Evolutionary conservation across 495 filamentous ascomycete species (phyloP).

Genomic region (Oidiodendron maius): DNA sequence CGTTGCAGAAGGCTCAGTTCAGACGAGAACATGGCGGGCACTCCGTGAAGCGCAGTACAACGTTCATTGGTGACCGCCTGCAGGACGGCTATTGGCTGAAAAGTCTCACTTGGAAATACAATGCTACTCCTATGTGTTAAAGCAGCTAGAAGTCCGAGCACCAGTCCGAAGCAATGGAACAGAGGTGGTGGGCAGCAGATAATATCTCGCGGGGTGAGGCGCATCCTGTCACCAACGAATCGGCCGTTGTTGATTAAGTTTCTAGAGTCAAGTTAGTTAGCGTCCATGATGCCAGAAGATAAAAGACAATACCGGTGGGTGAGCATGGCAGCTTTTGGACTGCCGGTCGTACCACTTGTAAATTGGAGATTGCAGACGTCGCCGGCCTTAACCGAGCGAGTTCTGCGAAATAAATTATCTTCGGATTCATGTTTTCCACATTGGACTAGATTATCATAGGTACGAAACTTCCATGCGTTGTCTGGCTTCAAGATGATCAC

Average conservation of each 20-base stretch:
- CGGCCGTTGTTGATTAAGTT: slow-evolving; percentile 66
- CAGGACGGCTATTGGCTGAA: slow-evolving; percentile 53
- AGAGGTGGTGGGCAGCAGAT: slow-evolving; percentile 67
- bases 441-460: not conserved
- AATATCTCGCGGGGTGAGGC: slow-evolving; percentile 52
- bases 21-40: slow-evolving; percentile 68
- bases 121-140: slow-evolving; percentile 63
- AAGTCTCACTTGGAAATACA: slow-evolving; percentile 59
- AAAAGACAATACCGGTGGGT: slow-evolving; percentile 52
- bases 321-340: slow-evolving; percentile 70
- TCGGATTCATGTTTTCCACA: not conserved
- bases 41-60: slow-evolving; percentile 66
- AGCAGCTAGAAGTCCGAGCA: slow-evolving; percentile 60
- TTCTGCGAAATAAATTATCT: slow-evolving; percentile 11
- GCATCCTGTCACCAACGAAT: slow-evolving; percentile 66
- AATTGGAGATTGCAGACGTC: slow-evolving; percentile 68
- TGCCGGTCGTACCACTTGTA: slow-evolving; percentile 65
- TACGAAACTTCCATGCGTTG: not conserved
- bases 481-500: slow-evolving; percentile 3
- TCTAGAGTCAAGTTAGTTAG: slow-evolving; percentile 26
- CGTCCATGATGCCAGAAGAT: not conserved
- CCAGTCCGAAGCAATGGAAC: slow-evolving; percentile 72
- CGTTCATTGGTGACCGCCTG: slow-evolving; percentile 54
- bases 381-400: slow-evolving; percentile 34
- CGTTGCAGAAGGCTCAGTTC: slow-evolving; percentile 42